A percentile compares a stretch with the other conserved stretches of the same genome.
Conservation (phyloP, 192 early-diverging fungal species). For the Podila clonocystis region DNA sequence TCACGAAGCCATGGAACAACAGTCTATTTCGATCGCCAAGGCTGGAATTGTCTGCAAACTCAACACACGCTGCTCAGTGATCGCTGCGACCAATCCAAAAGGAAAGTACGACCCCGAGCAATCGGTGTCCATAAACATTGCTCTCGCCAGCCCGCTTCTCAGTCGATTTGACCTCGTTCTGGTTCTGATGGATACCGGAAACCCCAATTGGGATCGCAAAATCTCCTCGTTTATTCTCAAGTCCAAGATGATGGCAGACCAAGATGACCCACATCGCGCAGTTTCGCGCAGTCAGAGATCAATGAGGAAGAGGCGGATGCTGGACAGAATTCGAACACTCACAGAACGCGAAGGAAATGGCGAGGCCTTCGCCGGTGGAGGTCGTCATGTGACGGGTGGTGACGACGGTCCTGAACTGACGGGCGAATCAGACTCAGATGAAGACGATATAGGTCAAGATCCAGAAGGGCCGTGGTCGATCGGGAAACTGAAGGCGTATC, state of each 20-base stretch:
- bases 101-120: constrained; percentile 74
- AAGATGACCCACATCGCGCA: background rate
- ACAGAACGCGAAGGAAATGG: background rate
- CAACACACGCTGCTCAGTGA: constrained; percentile 80
- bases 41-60: constrained; percentile 83
- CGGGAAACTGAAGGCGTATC: constrained; percentile 75
- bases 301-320: background rate
- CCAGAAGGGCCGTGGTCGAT: constrained; percentile 58
- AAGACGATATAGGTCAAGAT: background rate
- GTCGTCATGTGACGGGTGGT: background rate
- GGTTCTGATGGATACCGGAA: constrained; percentile 71
- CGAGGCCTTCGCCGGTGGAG: too few species aligned
- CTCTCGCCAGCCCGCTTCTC: constrained; percentile 56
- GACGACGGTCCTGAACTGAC: background rate
- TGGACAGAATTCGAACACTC: background rate
- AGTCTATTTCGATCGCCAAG: constrained; percentile 84
- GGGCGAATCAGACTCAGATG: background rate
- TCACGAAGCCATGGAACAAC: constrained; percentile 89
- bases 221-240: constrained; percentile 62
- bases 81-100: constrained; percentile 83
- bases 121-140: constrained; percentile 71
- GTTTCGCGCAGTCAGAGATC: constrained; percentile 10
- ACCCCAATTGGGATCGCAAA: constrained; percentile 73
- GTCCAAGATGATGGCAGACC: constrained; percentile 26
- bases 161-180: constrained; percentile 82